These are phyloP conservation scores for Komagataella phaffii DNA, from an alignment of 805 yeast species.

Conservation along the genomic window DNA sequence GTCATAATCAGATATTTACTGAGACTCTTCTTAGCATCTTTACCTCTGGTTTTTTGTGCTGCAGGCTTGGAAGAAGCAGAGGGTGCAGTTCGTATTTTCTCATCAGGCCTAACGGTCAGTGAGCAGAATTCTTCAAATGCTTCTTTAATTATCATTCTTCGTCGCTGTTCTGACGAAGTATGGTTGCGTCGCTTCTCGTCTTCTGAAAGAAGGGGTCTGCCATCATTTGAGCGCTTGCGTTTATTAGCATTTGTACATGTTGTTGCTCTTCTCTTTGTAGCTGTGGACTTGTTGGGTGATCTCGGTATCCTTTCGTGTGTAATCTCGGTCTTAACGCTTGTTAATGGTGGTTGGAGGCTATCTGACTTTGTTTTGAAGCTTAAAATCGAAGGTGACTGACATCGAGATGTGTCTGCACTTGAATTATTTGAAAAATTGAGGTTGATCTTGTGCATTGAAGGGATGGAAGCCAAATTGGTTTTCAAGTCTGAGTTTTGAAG, in stretches of 20 bases:
- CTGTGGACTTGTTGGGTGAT: background rate
- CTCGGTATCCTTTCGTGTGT: background rate
- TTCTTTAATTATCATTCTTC: constrained; percentile 21
- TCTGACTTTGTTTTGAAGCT: background rate
- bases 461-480: background rate
- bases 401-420: background rate
- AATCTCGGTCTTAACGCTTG: background rate
- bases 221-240: background rate
- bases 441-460: constrained; percentile 1
- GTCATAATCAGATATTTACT: constrained; percentile 14
- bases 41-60: constrained; percentile 2
- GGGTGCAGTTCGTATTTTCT: constrained; percentile 1
- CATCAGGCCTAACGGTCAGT: constrained; percentile 9
- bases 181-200: constrained; percentile 22
- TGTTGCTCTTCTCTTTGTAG: background rate
- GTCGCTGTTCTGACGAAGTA: constrained; percentile 22
- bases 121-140: constrained; percentile 20
- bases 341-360: background rate
- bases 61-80: background rate
- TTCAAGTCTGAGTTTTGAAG: constrained; percentile 1
- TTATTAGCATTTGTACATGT: background rate
- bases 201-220: constrained; percentile 9
- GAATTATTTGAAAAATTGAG: background rate
- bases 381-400: background rate
- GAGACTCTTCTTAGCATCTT: constrained; percentile 8